Evolutionary conservation across 768 basidiomycete species (phyloP).

Genomic region (Strobilomyces confusus): DNA sequence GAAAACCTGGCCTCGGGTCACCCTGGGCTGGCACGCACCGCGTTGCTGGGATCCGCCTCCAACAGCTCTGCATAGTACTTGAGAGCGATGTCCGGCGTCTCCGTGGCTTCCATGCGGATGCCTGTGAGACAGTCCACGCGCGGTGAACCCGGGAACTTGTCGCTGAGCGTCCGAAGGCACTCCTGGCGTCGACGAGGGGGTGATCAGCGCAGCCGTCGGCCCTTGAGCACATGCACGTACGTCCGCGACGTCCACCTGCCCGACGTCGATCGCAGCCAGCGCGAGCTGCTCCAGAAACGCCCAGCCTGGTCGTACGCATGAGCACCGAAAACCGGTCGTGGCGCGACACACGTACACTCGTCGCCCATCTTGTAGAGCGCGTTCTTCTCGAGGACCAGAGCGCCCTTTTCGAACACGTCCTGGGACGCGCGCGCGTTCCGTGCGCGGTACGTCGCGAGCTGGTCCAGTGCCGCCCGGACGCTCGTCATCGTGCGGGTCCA

Average conservation of each 20-base stretch:
- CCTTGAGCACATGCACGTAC: conserved; percentile 40
- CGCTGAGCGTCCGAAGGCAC: conserved; percentile 50
- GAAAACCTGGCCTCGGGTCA: neutral
- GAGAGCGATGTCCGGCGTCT: conserved; percentile 52
- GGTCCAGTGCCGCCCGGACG: conserved; percentile 44
- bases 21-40: conserved; percentile 45
- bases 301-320: conserved; percentile 52
- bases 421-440: conserved; percentile 52
- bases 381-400: conserved; percentile 46
- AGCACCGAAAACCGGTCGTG: neutral
- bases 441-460: conserved; percentile 50
- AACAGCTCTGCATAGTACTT: conserved; percentile 61
- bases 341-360: conserved; percentile 42
- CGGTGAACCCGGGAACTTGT: conserved; percentile 74
- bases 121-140: conserved; percentile 77
- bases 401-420: conserved; percentile 55
- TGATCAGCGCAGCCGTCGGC: conserved; percentile 4
- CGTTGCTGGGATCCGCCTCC: conserved; percentile 61
- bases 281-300: conserved; percentile 76
- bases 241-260: conserved; percentile 67
- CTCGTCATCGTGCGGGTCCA: conserved; percentile 34
- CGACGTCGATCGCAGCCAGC: conserved; percentile 74
- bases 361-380: conserved; percentile 45
- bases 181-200: conserved; percentile 14
- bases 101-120: conserved; percentile 70